Evolutionary conservation across 148 eudicot species (phyloP), one percentile per base, ranked within the genome.

Genomic region (Rhododendron molle): DNA sequence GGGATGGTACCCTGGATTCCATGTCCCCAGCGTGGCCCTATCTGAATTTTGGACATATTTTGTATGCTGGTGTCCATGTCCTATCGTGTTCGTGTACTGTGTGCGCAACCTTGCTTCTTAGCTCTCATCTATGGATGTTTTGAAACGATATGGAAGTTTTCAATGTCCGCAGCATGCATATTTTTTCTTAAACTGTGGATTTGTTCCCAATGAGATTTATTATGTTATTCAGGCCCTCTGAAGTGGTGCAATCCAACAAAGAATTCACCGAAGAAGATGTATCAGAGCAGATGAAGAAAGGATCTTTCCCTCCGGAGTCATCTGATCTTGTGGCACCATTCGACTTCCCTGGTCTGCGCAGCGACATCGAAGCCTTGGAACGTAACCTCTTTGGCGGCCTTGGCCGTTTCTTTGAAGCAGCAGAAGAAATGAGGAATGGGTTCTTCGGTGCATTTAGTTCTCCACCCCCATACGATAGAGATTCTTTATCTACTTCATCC

Each of bases 261-360:
- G 99, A 95, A 77, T 96, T 91, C 93, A 96, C 99, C 0, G 99
- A 96, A 86, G 99, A 96, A 47, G 99, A 96, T 84, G 96, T 94
- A 23, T 91, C 96, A 3, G 85, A 91, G 71, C 93, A 94, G 88
- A 67, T 93, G 93, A 84, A 80, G 87, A 91, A 89, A 77, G 94
- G 93, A 2, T 89, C 93, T 26, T 89, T 84, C 74, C 69, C 86
- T 38, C n/a, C 71, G 28, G 88, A 85, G 8, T 87, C 92, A 44
- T 52, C 93, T 69, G 90, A 89, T 18, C 54, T 47, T 56, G 69
- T 86, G 16, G 76, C 21, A 21, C 87, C 92, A 2, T 92, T 94
- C 85, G 90, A 91, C 73, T 91, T 96, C 74, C 97, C 98, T 50
- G 97, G 98, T 79, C 89, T 94, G 10, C 94, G 96, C 83, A 88